Evolutionary conservation across 345 rosid genomes (phyloP).

Genomic region (Rhodomyrtus tomentosa): DNA sequence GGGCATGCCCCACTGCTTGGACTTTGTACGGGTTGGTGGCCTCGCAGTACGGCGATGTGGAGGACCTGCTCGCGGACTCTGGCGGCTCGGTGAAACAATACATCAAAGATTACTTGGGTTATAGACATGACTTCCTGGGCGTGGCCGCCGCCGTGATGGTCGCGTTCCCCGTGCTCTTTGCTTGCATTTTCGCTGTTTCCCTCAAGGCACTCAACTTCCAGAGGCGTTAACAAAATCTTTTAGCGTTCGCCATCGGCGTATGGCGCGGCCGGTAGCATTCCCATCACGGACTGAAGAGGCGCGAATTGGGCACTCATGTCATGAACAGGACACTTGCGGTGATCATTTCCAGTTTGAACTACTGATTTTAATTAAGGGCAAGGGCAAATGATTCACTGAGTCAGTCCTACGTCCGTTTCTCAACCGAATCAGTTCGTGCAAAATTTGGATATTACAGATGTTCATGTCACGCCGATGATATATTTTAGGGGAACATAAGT

Average conservation of each 20-base stretch:
- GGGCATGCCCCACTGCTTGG: slow-evolving; percentile 27
- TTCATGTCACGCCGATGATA: background rate
- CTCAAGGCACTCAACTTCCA: slow-evolving; percentile 21
- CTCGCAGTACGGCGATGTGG: slow-evolving; percentile 21
- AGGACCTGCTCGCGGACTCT: background rate
- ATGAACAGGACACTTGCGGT: background rate
- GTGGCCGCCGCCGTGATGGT: slow-evolving; percentile 15
- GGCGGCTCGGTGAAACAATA: slow-evolving; percentile 3
- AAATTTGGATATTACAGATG: background rate
- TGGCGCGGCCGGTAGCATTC: background rate
- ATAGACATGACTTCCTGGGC: slow-evolving; percentile 16
- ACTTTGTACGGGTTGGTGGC: slow-evolving; percentile 20
- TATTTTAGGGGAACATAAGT: background rate
- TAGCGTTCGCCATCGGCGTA: background rate
- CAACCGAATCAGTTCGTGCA: background rate
- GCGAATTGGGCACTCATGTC: background rate
- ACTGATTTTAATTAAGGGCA: background rate
- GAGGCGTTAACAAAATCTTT: background rate
- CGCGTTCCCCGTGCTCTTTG: slow-evolving; percentile 11
- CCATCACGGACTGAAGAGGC: background rate
- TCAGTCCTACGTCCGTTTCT: background rate
- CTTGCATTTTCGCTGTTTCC: slow-evolving; percentile 5
- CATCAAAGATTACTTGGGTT: slow-evolving; percentile 7
- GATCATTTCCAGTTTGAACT: background rate
- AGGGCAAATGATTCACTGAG: background rate